These are phyloP conservation scores for Scutellaria minor DNA, from an alignment of 257 asterid genomes.

Conservation along the genomic window DNA sequence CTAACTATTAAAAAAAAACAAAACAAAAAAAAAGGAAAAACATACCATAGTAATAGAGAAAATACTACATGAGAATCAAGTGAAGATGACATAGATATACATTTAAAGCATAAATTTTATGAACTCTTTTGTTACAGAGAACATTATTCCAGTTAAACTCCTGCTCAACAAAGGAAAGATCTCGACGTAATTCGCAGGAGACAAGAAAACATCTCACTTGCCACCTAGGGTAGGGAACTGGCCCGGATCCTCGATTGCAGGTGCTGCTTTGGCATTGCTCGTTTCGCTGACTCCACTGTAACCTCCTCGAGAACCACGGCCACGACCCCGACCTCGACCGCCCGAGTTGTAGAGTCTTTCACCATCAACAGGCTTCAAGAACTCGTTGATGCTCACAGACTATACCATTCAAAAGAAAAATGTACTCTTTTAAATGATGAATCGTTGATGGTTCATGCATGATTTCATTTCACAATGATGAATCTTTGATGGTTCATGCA, in stretches of 20 bases:
- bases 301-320: conserved; percentile 57
- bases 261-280: conserved; percentile 60
- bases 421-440: too few species aligned
- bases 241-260: conserved; percentile 68
- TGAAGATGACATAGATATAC: conserved; percentile 47
- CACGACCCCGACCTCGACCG: conserved; percentile 79
- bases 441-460: too few species aligned
- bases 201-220: conserved; percentile 50
- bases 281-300: conserved; percentile 49
- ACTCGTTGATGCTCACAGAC: conserved; percentile 91
- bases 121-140: conserved; percentile 38
- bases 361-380: conserved; percentile 91
- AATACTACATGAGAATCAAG: conserved; percentile 32
- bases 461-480: not conserved
- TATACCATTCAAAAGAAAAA: conserved; percentile 27
- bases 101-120: conserved; percentile 31
- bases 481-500: too few species aligned
- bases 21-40: conserved; percentile 13
- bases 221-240: conserved; percentile 84
- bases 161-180: conserved; percentile 29
- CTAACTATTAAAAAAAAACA: conserved; percentile 2
- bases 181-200: conserved; percentile 23
- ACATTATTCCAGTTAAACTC: conserved; percentile 49
- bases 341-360: conserved; percentile 53
- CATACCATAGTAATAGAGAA: conserved; percentile 15